These are phyloP conservation scores for Violaceomyces palustris DNA, from an alignment of 1,284 basidiomycete species.

Conservation along the genomic window DNA sequence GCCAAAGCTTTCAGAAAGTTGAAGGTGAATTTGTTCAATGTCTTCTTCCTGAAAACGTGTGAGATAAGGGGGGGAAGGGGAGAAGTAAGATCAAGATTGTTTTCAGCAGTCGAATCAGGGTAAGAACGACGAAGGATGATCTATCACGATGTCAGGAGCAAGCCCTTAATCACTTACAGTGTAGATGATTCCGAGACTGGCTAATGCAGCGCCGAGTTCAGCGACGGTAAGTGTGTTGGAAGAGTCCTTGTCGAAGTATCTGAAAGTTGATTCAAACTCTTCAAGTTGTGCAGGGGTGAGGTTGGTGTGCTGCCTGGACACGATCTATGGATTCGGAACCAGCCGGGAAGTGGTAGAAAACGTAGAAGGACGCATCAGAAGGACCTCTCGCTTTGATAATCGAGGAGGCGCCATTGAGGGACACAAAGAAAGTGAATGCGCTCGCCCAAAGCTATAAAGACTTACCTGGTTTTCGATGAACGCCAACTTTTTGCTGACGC, in stretches of 20 bases:
- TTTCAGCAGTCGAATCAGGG: conserved; percentile 2
- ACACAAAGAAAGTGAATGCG: too few species aligned
- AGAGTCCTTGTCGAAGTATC: conserved; percentile 92
- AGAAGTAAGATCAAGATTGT: neutral
- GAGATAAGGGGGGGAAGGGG: neutral
- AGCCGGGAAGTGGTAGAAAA: too few species aligned
- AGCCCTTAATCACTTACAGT: conserved; percentile 37
- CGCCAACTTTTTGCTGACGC: conserved; percentile 79
- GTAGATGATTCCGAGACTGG: conserved; percentile 89
- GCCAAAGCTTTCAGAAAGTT: conserved; percentile 78
- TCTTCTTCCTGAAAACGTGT: conserved; percentile 74
- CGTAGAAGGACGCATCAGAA: too few species aligned
- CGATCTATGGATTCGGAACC: conserved; percentile 68
- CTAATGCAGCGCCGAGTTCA: conserved; percentile 86
- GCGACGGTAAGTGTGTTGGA: conserved; percentile 77
- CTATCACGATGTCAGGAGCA: too few species aligned
- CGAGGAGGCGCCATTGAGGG: too few species aligned
- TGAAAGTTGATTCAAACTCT: conserved; percentile 94
- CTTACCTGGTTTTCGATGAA: conserved; percentile 92
- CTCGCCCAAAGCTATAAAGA: too few species aligned
- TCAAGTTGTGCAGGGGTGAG: conserved; percentile 91
- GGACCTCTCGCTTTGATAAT: too few species aligned
- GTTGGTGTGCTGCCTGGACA: conserved; percentile 84
- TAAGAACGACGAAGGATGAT: neutral
- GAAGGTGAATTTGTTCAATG: conserved; percentile 75